Evolutionary conservation across 2,329 filamentous ascomycete species (phyloP).

Genomic region (Aspergillus pseudoterreus): DNA sequence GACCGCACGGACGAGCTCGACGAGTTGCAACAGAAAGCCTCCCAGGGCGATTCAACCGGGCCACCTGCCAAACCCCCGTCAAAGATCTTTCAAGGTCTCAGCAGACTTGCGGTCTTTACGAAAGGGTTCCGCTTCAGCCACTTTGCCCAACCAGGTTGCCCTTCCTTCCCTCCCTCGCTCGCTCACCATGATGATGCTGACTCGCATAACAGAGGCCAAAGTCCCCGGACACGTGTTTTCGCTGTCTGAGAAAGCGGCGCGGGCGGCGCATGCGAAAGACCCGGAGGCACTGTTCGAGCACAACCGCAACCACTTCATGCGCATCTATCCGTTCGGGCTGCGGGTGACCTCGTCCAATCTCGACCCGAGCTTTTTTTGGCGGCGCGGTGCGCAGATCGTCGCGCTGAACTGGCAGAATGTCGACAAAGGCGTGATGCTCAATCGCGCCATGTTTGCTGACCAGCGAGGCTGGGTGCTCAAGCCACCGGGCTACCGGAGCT

Average conservation of each 20-base stretch:
- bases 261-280: constrained; percentile 59
- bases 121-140: constrained; percentile 76
- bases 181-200: not conserved
- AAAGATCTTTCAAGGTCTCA: constrained; percentile 69
- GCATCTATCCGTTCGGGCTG: constrained; percentile 80
- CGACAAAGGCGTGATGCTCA: constrained; percentile 93
- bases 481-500: constrained; percentile 65
- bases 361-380: constrained; percentile 81
- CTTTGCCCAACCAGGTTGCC: constrained; percentile 61
- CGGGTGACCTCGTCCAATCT: constrained; percentile 82
- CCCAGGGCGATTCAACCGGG: constrained; percentile 1
- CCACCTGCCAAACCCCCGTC: constrained; percentile 41
- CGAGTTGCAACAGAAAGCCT: constrained; percentile 4
- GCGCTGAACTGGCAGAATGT: constrained; percentile 91
- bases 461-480: constrained; percentile 83
- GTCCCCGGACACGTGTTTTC: constrained; percentile 63
- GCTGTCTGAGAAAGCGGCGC: constrained; percentile 59
- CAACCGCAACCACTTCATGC: constrained; percentile 78
- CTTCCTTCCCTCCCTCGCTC: not conserved
- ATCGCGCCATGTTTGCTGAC: constrained; percentile 84
- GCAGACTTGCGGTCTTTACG: constrained; percentile 77
- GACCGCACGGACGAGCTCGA: constrained; percentile 13
- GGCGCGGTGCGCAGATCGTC: constrained; percentile 83
- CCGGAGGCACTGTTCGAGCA: constrained; percentile 69
- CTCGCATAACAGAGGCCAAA: constrained; percentile 36